Percentiles rank a stretch among this genome's conserved stretches.
Conservation (phyloP, 257 asterid species). For the Solanum corneliomulleri region DNA sequence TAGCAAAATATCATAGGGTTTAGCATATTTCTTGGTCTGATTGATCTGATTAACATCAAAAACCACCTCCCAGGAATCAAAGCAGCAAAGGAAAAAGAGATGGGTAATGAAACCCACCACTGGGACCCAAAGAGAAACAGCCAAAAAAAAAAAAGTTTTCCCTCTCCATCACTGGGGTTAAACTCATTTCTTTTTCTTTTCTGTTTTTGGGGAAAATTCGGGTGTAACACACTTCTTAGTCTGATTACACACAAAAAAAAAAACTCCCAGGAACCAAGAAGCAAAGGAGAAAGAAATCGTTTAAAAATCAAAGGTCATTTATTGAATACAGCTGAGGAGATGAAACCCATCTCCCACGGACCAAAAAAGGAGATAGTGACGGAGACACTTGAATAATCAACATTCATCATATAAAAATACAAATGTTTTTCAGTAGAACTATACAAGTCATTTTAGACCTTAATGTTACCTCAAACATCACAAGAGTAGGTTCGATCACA, state of each 20-base stretch:
- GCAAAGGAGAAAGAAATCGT: not conserved
- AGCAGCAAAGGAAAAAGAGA: not conserved
- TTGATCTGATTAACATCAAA: not conserved
- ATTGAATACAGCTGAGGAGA: not conserved
- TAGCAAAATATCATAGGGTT: not conserved
- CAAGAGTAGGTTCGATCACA: conserved; percentile 85
- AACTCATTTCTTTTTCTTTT: not conserved
- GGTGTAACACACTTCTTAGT: not conserved
- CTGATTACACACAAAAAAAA: not conserved
- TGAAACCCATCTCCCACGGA: not conserved
- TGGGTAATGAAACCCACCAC: not conserved
- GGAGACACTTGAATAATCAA: not conserved
- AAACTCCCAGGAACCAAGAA: not conserved
- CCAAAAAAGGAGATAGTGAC: not conserved
- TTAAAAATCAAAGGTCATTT: not conserved
- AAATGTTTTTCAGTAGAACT: not conserved
- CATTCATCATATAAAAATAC: not conserved
- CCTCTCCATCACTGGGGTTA: not conserved
- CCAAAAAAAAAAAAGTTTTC: not conserved
- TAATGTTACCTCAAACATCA: conserved; percentile 83
- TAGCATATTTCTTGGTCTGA: not conserved
- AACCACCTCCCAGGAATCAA: not conserved
- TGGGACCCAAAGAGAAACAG: not conserved
- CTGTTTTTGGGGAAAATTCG: not conserved
- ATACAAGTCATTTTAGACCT: not conserved